Conservation (phyloP, 129 eudicot genomes). For the Flaveria ramosissima region DNA sequence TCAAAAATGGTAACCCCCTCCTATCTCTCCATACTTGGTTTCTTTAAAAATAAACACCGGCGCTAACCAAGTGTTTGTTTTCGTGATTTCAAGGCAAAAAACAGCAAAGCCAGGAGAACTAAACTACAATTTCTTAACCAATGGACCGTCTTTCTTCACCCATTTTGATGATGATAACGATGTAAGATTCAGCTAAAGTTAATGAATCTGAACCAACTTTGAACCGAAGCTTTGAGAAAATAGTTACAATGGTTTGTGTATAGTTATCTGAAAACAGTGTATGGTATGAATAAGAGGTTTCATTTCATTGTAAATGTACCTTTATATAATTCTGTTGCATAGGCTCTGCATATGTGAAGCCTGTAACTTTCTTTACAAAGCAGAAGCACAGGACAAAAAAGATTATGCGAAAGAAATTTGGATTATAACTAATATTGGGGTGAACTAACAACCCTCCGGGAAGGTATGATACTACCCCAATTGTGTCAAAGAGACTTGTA, state of each 20-base stretch:
- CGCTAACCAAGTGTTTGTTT: neutral
- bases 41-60: neutral
- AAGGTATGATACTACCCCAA: slow-evolving; percentile 23
- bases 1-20: slow-evolving; percentile 61
- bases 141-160: slow-evolving; percentile 86
- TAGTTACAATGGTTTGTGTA: neutral
- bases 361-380: slow-evolving; percentile 7
- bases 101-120: slow-evolving; percentile 76
- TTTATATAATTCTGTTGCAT: slow-evolving; percentile 13
- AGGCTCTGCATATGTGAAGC: slow-evolving; percentile 4
- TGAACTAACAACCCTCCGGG: slow-evolving; percentile 30
- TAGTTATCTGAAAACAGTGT: neutral
- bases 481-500: slow-evolving; percentile 15
- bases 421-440: slow-evolving; percentile 31
- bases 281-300: neutral
- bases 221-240: neutral
- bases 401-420: neutral
- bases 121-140: slow-evolving; percentile 54
- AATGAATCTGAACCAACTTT: neutral
- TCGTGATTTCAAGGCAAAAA: slow-evolving; percentile 56
- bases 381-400: neutral
- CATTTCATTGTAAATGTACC: slow-evolving; percentile 3
- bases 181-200: slow-evolving; percentile 4
- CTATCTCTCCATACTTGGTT: neutral
- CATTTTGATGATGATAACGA: slow-evolving; percentile 53